Percentiles rank a stretch among this genome's conserved stretches.
These are phyloP conservation scores for Glycyrrhiza uralensis DNA, from an alignment of 306 rosid species.

Conservation along the genomic window DNA sequence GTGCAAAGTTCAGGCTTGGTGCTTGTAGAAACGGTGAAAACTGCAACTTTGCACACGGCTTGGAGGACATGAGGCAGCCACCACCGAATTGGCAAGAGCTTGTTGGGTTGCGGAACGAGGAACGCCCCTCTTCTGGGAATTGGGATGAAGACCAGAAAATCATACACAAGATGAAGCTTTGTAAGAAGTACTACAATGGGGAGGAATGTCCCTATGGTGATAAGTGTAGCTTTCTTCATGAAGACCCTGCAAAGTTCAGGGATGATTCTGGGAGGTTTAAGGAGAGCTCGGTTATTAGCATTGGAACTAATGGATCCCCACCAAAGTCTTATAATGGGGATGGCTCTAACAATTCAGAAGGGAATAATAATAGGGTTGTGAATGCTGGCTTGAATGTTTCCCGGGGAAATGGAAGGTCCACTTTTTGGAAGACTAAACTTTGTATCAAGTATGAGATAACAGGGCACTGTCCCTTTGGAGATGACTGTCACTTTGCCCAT, in stretches of 20 bases:
- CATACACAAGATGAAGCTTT: conserved; percentile 87
- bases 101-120: conserved; percentile 52
- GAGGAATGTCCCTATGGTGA: conserved; percentile 94
- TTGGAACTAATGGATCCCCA: conserved; percentile 60
- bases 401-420: conserved; percentile 38
- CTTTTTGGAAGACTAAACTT: conserved; percentile 77
- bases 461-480: conserved; percentile 73
- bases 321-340: conserved; percentile 40
- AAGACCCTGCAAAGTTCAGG: conserved; percentile 77
- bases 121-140: conserved; percentile 36
- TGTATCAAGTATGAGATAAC: conserved; percentile 75
- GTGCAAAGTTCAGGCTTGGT: conserved; percentile 69
- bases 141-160: conserved; percentile 89
- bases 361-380: conserved; percentile 36
- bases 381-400: conserved; percentile 31
- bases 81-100: conserved; percentile 98
- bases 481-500: conserved; percentile 89
- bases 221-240: conserved; percentile 88
- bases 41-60: conserved; percentile 94
- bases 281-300: conserved; percentile 74
- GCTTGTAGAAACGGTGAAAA: conserved; percentile 75
- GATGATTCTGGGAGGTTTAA: conserved; percentile 63
- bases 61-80: conserved; percentile 79
- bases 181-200: conserved; percentile 88
- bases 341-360: conserved; percentile 42